Evolutionary conservation across 306 rosid species (phyloP).

Genomic region (Ormosia emarginata): DNA sequence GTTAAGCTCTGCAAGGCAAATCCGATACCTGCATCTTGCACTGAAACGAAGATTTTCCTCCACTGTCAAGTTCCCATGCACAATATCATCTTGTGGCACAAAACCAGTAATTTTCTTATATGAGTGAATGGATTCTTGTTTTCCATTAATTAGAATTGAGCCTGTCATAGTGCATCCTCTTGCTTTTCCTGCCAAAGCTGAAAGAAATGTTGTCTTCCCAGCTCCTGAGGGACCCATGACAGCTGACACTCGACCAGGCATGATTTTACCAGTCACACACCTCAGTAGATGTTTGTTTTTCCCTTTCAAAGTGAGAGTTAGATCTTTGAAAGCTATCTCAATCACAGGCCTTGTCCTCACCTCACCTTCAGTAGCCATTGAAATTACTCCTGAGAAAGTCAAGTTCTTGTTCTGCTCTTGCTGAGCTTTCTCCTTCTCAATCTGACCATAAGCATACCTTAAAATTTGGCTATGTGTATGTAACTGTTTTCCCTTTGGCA

Average conservation of each 20-base stretch:
- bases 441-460: slow-evolving; percentile 56
- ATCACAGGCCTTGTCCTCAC: slow-evolving; percentile 47
- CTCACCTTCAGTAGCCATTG: slow-evolving; percentile 50
- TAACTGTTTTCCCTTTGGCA: slow-evolving; percentile 38
- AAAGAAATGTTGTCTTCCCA: slow-evolving; percentile 57
- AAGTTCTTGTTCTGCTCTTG: slow-evolving; percentile 42
- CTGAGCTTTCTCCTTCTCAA: slow-evolving; percentile 61
- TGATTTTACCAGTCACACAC: slow-evolving; percentile 51
- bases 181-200: slow-evolving; percentile 51
- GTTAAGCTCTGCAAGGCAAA: not conserved
- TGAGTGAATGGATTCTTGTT: slow-evolving; percentile 39
- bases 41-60: slow-evolving; percentile 60
- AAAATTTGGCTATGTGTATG: slow-evolving; percentile 52
- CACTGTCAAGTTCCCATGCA: slow-evolving; percentile 61
- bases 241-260: slow-evolving; percentile 57
- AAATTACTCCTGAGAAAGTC: slow-evolving; percentile 52
- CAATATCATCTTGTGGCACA: slow-evolving; percentile 64
- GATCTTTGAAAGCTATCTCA: slow-evolving; percentile 53
- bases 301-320: slow-evolving; percentile 51
- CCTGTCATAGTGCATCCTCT: slow-evolving; percentile 48
- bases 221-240: slow-evolving; percentile 69
- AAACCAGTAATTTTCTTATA: slow-evolving; percentile 53
- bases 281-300: slow-evolving; percentile 39
- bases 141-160: slow-evolving; percentile 50
- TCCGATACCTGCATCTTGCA: slow-evolving; percentile 55